Evolutionary conservation across 495 filamentous ascomycete species (phyloP).

Genomic region (Tirmania nivea): DNA sequence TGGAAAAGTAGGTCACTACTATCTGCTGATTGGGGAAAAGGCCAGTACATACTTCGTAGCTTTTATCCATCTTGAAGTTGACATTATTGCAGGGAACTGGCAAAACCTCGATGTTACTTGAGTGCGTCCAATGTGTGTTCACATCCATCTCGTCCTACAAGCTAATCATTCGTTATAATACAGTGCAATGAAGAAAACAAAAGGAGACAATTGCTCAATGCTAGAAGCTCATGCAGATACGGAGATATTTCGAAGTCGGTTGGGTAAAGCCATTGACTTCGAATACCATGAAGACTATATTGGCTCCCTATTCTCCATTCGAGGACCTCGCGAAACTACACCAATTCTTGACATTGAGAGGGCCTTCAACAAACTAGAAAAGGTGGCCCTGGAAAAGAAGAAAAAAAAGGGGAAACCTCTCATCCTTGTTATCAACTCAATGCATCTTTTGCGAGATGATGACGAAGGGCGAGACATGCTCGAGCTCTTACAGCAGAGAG

Average conservation of each 20-base stretch:
- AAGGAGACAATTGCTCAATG: slow-evolving; percentile 72
- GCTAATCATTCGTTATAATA: background rate
- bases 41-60: background rate
- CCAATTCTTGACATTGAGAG: slow-evolving; percentile 85
- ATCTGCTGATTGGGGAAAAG: slow-evolving; percentile 70
- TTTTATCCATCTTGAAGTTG: no score
- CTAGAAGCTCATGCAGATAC: slow-evolving; percentile 88
- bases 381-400: slow-evolving; percentile 46
- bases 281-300: slow-evolving; percentile 86
- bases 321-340: slow-evolving; percentile 74
- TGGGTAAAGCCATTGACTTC: slow-evolving; percentile 85
- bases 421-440: slow-evolving; percentile 74
- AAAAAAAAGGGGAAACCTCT: slow-evolving; percentile 35
- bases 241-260: slow-evolving; percentile 78
- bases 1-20: slow-evolving; percentile 51
- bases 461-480: slow-evolving; percentile 77
- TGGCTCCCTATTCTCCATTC: slow-evolving; percentile 79
- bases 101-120: slow-evolving; percentile 84
- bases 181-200: slow-evolving; percentile 63
- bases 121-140: slow-evolving; percentile 17
- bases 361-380: slow-evolving; percentile 92
- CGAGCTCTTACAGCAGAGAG: slow-evolving; percentile 85
- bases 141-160: background rate
- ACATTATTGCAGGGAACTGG: slow-evolving; percentile 46
- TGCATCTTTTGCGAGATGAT: slow-evolving; percentile 75